Evolutionary conservation across 768 basidiomycete species (phyloP), one percentile per base, ranked within the genome.

Genomic region (Boletellus emodensis): DNA sequence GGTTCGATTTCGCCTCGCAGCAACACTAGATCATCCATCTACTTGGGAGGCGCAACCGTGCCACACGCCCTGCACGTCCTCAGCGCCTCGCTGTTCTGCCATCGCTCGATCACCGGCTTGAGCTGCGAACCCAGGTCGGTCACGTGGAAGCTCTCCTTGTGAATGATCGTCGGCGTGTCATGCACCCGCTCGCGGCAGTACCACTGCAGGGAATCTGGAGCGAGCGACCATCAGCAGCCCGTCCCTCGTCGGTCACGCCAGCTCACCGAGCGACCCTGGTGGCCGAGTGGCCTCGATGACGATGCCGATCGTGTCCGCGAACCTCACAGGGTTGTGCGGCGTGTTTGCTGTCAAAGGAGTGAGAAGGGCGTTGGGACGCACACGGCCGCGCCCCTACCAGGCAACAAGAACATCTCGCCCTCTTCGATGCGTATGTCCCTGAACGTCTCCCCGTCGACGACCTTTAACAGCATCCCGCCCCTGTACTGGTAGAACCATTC

Each of bases 401-500:
- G 95, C 20, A 98, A 74, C 59, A 98, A 62, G 68, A 96, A 97
- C 94, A 97, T 97, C 53, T 94, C 93, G 41, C 94, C 94, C 68
- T 99, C 94, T 55, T 84, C 87, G 58, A 98, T 96, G 24, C 72
- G 72, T 42, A 97, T 88, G 65, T 98, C 95, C 62, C 78, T 76
- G 70, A 94, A 94, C 54, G 74, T 72, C 10, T 80, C 83, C 7
- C 82, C 89, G 43, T 92, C 90, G 14, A 96, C 85, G 1, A 90
- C 85, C 52, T 89, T 84, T 18, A 99, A 75, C 2, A 91, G 73
- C 94, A 98, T 97, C 2, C 79, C 82, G 3, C 95, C 95, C 67
- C 94, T 93, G 74, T 94, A 77, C 65, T 99, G 95, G 70, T 94
- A 97, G 70, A 97, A 98, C 94, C 94, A 97, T 70, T 98, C 95